Evolutionary conservation across 768 basidiomycete genomes (phyloP).

Genomic region (Polyporus arcularius): DNA sequence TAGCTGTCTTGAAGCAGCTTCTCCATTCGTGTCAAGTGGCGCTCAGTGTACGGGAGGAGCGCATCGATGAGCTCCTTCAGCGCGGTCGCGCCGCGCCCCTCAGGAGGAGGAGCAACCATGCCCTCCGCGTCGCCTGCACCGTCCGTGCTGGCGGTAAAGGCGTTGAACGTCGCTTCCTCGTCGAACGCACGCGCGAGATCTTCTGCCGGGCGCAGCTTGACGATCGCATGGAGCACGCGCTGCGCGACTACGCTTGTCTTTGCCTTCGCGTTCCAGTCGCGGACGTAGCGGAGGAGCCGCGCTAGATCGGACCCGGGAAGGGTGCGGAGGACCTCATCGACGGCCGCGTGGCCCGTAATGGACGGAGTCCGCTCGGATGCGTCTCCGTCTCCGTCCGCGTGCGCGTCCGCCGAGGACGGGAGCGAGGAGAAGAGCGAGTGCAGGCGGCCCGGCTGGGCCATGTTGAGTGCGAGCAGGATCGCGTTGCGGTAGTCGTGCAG

Average conservation of each 20-base stretch:
- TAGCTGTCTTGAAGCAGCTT: conserved; percentile 93
- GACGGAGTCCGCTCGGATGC: conserved; percentile 25
- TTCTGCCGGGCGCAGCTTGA: conserved; percentile 75
- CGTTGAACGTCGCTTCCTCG: conserved; percentile 19
- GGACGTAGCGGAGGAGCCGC: conserved; percentile 76
- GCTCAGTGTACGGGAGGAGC: conserved; percentile 91
- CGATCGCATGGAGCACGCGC: conserved; percentile 73
- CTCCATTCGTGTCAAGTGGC: conserved; percentile 86
- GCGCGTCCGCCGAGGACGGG: conserved; percentile 27
- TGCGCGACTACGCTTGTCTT: conserved; percentile 87
- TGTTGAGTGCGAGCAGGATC: conserved; percentile 87
- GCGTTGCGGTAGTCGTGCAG: conserved; percentile 90
- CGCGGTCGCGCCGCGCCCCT: conserved; percentile 27
- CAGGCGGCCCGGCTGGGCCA: conserved; percentile 91
- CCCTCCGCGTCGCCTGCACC: conserved; percentile 21
- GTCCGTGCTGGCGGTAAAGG: conserved; percentile 33
- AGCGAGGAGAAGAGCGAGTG: conserved; percentile 77
- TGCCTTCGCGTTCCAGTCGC: conserved; percentile 96
- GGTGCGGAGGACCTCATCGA: conserved; percentile 81
- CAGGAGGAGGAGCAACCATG: not conserved
- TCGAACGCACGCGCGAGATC: conserved; percentile 71
- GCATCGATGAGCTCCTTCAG: conserved; percentile 81
- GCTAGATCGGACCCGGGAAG: conserved; percentile 75
- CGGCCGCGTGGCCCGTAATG: conserved; percentile 67
- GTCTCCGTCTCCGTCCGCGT: not conserved